phyloP scores from a whole-genome alignment of 495 filamentous ascomycete species.

The Delitschia confertaspora region DNA sequence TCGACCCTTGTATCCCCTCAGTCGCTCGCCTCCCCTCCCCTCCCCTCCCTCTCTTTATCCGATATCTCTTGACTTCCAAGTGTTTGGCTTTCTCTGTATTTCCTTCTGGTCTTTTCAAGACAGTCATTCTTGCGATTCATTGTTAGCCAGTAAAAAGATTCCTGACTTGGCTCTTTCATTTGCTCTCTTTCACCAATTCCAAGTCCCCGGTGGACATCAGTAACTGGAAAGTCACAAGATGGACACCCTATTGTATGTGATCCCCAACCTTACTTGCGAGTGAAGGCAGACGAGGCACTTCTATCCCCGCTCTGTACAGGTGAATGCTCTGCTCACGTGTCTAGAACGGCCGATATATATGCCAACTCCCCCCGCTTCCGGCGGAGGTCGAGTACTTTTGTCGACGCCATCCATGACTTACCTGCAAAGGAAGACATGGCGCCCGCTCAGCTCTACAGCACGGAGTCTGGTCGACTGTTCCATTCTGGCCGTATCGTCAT shows the following conservation, averaged over 20 bases:
- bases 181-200: background rate
- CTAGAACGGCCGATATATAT: slow-evolving; percentile 74
- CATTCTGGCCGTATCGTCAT: slow-evolving; percentile 96
- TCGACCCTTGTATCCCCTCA: background rate
- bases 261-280: slow-evolving; percentile 1
- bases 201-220: background rate
- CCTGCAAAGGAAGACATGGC: slow-evolving; percentile 76
- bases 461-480: slow-evolving; percentile 91
- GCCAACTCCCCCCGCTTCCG: slow-evolving; percentile 75
- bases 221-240: no score
- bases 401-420: slow-evolving; percentile 95
- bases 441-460: slow-evolving; percentile 95
- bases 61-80: background rate
- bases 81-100: background rate
- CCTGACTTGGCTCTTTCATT: background rate
- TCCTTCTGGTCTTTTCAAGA: no score
- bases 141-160: no score
- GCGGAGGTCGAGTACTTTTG: slow-evolving; percentile 85
- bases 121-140: no score
- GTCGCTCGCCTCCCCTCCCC: background rate
- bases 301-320: background rate
- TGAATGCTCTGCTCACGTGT: slow-evolving; percentile 2
- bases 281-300: background rate
- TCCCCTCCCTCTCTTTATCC: background rate
- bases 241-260: slow-evolving; percentile 73